These are phyloP conservation scores for carrot (Daucus carota) DNA, from an alignment of 129 eudicot genomes.

Conservation along the genomic window DNA sequence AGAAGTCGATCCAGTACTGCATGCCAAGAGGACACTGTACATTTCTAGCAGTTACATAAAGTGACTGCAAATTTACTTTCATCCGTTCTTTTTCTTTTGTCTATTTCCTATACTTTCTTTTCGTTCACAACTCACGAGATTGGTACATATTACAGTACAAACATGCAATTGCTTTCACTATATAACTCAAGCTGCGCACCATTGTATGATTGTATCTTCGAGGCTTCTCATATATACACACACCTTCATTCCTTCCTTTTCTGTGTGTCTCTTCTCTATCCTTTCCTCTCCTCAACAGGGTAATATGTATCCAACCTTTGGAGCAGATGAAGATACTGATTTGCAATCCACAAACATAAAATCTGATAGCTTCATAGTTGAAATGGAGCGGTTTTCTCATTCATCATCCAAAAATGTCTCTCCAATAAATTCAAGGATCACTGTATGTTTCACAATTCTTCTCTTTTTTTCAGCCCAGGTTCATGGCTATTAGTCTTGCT, in stretches of 20 bases:
- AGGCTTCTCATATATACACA: not conserved
- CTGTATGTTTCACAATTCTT: not conserved
- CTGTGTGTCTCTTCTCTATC: not conserved
- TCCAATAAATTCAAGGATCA: not conserved
- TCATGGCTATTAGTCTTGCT: not conserved
- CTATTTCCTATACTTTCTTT: not conserved
- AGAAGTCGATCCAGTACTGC: not conserved
- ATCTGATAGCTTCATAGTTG: not conserved
- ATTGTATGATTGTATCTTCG: too few relatives aligned
- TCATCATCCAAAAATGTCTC: not conserved
- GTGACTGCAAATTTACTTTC: not conserved
- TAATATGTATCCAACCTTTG: not conserved
- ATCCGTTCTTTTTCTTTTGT: not conserved
- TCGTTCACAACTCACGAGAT: not conserved
- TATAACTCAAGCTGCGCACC: not conserved
- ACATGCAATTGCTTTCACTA: slow-evolving; percentile 1
- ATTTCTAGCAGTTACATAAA: not conserved
- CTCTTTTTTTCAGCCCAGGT: not conserved
- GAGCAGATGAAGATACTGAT: not conserved
- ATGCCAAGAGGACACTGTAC: not conserved
- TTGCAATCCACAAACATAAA: not conserved
- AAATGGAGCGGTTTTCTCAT: slow-evolving; percentile 2
- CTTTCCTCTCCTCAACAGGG: not conserved
- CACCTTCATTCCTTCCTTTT: not conserved
- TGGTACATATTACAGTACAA: not conserved